Evolutionary conservation across 768 basidiomycete genomes (phyloP).

Genomic region (Hericium rajendrae): DNA sequence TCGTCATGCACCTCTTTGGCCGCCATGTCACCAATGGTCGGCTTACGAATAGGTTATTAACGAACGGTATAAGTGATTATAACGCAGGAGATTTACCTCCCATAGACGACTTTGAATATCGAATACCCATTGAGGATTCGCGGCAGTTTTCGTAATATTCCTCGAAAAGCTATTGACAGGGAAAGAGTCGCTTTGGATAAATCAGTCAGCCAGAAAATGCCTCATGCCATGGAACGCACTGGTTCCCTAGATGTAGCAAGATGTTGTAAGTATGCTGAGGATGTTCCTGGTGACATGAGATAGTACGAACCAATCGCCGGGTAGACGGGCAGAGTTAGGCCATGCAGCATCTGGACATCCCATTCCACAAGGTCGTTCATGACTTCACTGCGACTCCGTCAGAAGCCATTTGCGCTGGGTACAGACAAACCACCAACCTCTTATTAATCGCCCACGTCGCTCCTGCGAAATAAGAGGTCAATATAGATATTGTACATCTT

Average conservation of each 20-base stretch:
- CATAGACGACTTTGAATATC: constrained; percentile 41
- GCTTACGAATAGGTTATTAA: constrained; percentile 18
- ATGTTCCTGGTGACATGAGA: neutral
- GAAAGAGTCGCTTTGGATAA: constrained; percentile 36
- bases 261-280: neutral
- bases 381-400: constrained; percentile 7
- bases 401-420: no score
- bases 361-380: constrained; percentile 36
- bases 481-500: neutral
- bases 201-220: neutral
- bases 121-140: constrained; percentile 45
- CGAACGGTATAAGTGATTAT: neutral
- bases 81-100: constrained; percentile 25
- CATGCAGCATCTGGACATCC: constrained; percentile 33
- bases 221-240: constrained; percentile 24
- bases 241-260: constrained; percentile 24
- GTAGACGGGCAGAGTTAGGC: constrained; percentile 34
- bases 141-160: constrained; percentile 27
- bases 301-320: constrained; percentile 35
- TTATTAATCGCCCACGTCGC: constrained; percentile 41
- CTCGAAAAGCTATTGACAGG: constrained; percentile 53
- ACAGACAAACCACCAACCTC: constrained; percentile 21
- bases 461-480: constrained; percentile 21
- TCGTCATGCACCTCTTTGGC: constrained; percentile 33
- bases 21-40: constrained; percentile 37